Evolutionary conservation across 2,329 filamentous ascomycete species (phyloP).

Genomic region (Penicillium crustosum): DNA sequence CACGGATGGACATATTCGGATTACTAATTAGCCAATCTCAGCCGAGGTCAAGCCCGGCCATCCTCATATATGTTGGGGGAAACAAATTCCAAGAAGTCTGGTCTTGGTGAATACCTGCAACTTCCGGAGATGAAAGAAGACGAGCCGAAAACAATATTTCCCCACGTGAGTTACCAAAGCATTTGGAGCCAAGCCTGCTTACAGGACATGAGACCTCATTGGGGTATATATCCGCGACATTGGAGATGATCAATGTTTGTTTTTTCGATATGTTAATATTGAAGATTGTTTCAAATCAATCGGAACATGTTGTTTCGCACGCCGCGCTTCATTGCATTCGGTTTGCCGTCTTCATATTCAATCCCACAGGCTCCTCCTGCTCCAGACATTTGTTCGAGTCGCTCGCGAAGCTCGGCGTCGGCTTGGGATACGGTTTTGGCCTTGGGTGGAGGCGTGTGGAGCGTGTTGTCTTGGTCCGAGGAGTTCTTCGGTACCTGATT

Average conservation of each 20-base stretch:
- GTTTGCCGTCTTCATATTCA: constrained; percentile 72
- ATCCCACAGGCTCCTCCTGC: constrained; percentile 70
- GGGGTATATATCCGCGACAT: background rate
- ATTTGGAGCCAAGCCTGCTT: background rate
- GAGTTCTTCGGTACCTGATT: background rate
- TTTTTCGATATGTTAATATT: background rate
- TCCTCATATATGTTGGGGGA: background rate
- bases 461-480: constrained; percentile 9
- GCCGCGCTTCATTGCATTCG: constrained; percentile 69
- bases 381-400: constrained; percentile 66
- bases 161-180: background rate
- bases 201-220: background rate
- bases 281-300: constrained; percentile 50
- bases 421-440: constrained; percentile 61
- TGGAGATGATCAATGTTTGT: background rate
- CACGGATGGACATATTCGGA: background rate
- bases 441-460: constrained; percentile 19
- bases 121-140: background rate
- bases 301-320: constrained; percentile 78
- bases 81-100: background rate
- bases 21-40: background rate
- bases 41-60: background rate
- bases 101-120: background rate
- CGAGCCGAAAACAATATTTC: background rate
- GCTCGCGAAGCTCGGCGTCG: constrained; percentile 66